A percentile compares a stretch with the other conserved stretches of the same genome.
Evolutionary conservation across 2,329 filamentous ascomycete species (phyloP).

Genomic region (Davidsoniella virescens): DNA sequence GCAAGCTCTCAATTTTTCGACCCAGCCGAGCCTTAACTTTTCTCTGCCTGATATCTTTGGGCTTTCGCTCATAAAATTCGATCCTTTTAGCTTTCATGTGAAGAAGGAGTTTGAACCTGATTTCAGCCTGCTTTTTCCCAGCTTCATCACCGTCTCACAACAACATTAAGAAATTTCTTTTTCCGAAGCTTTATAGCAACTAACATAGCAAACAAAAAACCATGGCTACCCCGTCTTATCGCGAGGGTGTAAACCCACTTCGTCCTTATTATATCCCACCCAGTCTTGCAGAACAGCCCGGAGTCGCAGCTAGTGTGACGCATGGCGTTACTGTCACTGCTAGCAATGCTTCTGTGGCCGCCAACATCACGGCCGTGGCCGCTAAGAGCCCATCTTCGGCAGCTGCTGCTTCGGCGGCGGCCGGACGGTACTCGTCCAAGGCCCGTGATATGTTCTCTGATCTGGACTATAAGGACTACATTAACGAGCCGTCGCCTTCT

Average conservation of each 20-base stretch:
- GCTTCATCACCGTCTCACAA: neutral
- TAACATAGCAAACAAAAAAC: neutral
- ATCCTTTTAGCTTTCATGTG: constrained; percentile 2
- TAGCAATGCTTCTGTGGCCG: constrained; percentile 23
- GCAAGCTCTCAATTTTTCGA: constrained; percentile 14
- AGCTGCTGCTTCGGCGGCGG: constrained; percentile 6
- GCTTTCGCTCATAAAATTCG: constrained; percentile 6
- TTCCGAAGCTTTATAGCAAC: neutral
- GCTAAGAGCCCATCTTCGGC: constrained; percentile 23
- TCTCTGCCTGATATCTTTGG: constrained; percentile 6
- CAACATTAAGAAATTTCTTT: neutral
- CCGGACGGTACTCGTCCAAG: constrained; percentile 35
- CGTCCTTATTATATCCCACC: constrained; percentile 54
- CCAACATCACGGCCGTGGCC: constrained; percentile 22
- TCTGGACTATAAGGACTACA: constrained; percentile 79
- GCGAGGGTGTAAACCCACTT: constrained; percentile 42
- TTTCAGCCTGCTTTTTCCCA: neutral
- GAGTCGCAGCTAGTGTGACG: constrained; percentile 22
- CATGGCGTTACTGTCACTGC: constrained; percentile 24
- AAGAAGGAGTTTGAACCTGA: neutral
- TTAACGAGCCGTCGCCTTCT: constrained; percentile 60
- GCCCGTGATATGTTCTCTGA: constrained; percentile 79
- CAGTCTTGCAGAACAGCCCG: constrained; percentile 29
- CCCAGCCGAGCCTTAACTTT: constrained; percentile 10
- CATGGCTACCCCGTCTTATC: constrained; percentile 26